Evolutionary conservation across 129 eudicot species (phyloP), one percentile per base, ranked within the genome.

Genomic region (Flaveria trinervia): DNA sequence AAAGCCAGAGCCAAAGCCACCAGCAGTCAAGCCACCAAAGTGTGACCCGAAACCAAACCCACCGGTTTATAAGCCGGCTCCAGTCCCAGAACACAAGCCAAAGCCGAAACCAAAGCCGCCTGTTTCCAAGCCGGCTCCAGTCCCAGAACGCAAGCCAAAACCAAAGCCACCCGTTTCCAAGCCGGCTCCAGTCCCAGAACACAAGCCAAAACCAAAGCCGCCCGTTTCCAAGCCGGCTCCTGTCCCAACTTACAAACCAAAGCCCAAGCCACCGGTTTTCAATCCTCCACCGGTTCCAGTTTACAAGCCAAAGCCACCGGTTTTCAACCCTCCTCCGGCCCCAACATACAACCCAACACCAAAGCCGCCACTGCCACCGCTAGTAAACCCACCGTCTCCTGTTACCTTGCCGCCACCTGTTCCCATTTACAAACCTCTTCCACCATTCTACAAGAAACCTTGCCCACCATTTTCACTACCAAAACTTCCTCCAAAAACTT

Each of bases 361-460:
- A 50, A 23, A 52, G 14, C 81, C 60, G 17, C 70, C 65, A 3
- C 36, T 49, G 45, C 81, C 81, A n/a, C 71, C 81, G 4, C 55
- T 51, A 73, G 81, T 80, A 56, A 8, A 18, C 3, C 20, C 51
- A 10, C 72, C 79, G 7, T 72, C 52, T 20, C 80, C 80, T 5
- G 8, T 26, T 9, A 13, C 68, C n/a, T 44, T 52, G 30, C 74
- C 73, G 23, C 83, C 83, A 43, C 59, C 48, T 18, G 72, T 71
- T 46, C 82, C 82, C 51, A 56, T 68, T 69, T 46, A 49, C 76
- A 68, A 78, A 30, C 75, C 76, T 13, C 25, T 74, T 66, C 82
- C 85, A 55, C 85, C 85, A 77, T 71, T 82, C 55, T 71, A 77
- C 50, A 83, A 83, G 76, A 83, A 68, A 57, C 86, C 86, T 15